These are phyloP conservation scores for Hanseniaspora opuntiae DNA, from an alignment of 805 yeast species.

Conservation along the genomic window DNA sequence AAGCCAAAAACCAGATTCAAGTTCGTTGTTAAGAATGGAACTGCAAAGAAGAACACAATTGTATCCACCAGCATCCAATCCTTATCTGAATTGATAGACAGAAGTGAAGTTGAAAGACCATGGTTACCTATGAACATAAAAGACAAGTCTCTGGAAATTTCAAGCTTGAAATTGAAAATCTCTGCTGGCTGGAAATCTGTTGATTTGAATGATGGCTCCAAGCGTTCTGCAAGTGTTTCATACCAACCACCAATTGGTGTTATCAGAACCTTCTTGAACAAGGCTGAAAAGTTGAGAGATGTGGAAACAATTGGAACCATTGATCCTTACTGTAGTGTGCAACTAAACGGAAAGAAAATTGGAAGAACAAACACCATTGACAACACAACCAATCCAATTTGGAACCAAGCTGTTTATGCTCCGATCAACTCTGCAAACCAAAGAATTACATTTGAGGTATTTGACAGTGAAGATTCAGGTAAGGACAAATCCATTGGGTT, in stretches of 20 bases:
- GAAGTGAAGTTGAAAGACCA: conserved; percentile 59
- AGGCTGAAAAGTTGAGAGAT: conserved; percentile 65
- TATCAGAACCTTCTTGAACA: conserved; percentile 54
- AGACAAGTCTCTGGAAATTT: conserved; percentile 28
- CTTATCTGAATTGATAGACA: conserved; percentile 55
- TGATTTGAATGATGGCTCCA: conserved; percentile 44
- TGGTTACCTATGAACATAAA: conserved; percentile 49
- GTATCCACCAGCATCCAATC: conserved; percentile 48
- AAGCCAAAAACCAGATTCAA: conserved; percentile 58
- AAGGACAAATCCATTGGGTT: conserved; percentile 81
- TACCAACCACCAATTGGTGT: conserved; percentile 94
- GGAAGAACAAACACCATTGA: conserved; percentile 62
- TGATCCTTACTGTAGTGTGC: conserved; percentile 78
- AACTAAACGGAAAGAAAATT: conserved; percentile 62
- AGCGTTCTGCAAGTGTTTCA: conserved; percentile 46
- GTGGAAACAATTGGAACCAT: conserved; percentile 79
- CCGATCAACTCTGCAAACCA: conserved; percentile 76
- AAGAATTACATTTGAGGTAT: conserved; percentile 68
- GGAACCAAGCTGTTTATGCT: conserved; percentile 71
- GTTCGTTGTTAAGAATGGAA: conserved; percentile 50
- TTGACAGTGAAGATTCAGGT: conserved; percentile 76
- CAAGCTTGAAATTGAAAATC: conserved; percentile 60
- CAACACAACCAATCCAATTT: conserved; percentile 63
- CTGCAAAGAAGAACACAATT: conserved; percentile 33
- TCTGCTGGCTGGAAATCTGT: conserved; percentile 79